These are phyloP conservation scores for Suillus subaureus DNA, from an alignment of 768 basidiomycete genomes.

Conservation along the genomic window DNA sequence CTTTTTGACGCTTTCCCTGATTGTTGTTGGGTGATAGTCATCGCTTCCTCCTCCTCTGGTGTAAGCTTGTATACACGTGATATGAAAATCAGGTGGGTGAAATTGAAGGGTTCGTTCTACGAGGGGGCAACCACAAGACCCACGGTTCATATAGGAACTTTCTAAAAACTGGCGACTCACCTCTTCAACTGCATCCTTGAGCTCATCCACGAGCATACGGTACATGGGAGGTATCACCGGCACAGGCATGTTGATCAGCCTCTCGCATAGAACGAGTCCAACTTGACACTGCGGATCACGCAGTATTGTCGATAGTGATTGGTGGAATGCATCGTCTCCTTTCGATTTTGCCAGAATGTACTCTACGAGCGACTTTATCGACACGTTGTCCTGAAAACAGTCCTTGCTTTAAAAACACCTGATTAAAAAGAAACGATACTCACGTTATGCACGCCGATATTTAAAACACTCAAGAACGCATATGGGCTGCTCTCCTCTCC, in stretches of 20 bases:
- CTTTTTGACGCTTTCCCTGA: conserved; percentile 42
- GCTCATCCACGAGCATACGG: conserved; percentile 81
- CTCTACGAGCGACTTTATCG: conserved; percentile 66
- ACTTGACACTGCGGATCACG: conserved; percentile 49
- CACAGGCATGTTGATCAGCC: conserved; percentile 94
- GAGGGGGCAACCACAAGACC: background rate
- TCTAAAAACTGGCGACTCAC: conserved; percentile 41
- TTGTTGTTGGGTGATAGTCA: conserved; percentile 39
- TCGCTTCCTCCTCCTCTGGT: conserved; percentile 61
- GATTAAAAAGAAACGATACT: conserved; percentile 18
- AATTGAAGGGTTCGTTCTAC: conserved; percentile 63
- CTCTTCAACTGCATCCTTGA: conserved; percentile 69
- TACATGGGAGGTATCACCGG: conserved; percentile 94
- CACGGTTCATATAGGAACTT: background rate
- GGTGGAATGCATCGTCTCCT: conserved; percentile 49
- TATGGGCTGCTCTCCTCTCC: conserved; percentile 66
- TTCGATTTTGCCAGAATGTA: conserved; percentile 71
- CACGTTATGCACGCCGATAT: conserved; percentile 71
- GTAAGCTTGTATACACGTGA: conserved; percentile 80
- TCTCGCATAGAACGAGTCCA: conserved; percentile 84
- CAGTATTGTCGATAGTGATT: conserved; percentile 44
- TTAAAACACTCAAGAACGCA: conserved; percentile 82
- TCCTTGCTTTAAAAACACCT: background rate
- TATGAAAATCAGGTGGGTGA: conserved; percentile 75
- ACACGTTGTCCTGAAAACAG: conserved; percentile 59